Conservation (phyloP, 2,329 filamentous ascomycete species). For the Calonectria crousiana region DNA sequence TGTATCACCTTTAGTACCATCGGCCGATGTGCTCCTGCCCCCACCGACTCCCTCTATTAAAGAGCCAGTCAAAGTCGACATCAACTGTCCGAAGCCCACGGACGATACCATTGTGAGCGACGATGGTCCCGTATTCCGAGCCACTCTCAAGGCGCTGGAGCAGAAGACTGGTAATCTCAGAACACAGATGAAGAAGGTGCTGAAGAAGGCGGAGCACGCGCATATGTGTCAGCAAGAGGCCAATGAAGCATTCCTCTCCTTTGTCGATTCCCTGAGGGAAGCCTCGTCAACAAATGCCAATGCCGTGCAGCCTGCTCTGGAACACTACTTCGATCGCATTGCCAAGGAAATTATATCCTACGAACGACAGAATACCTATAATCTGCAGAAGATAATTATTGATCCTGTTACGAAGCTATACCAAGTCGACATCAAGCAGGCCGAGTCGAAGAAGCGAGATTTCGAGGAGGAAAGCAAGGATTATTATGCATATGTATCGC, state of each 20-base stretch:
- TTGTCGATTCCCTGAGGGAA: conserved; percentile 88
- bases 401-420: conserved; percentile 94
- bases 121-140: conserved; percentile 94
- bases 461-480: conserved; percentile 99
- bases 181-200: conserved; percentile 92
- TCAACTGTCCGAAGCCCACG: conserved; percentile 85
- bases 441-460: conserved; percentile 95
- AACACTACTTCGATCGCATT: conserved; percentile 98
- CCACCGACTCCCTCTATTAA: conserved; percentile 44
- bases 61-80: conserved; percentile 82
- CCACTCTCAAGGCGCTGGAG: conserved; percentile 95
- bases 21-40: conserved; percentile 52
- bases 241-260: conserved; percentile 86
- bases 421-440: conserved; percentile 96
- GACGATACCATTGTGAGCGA: conserved; percentile 89
- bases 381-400: conserved; percentile 93
- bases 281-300: conserved; percentile 92
- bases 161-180: conserved; percentile 97
- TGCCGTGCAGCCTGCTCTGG: conserved; percentile 94
- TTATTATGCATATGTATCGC: conserved; percentile 94
- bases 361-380: conserved; percentile 84
- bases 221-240: conserved; percentile 83
- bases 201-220: conserved; percentile 93
- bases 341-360: conserved; percentile 90
- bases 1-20: conserved; percentile 61